phyloP scores from a whole-genome alignment of 306 rosid genomes.

The Begonia fuchsioides region DNA sequence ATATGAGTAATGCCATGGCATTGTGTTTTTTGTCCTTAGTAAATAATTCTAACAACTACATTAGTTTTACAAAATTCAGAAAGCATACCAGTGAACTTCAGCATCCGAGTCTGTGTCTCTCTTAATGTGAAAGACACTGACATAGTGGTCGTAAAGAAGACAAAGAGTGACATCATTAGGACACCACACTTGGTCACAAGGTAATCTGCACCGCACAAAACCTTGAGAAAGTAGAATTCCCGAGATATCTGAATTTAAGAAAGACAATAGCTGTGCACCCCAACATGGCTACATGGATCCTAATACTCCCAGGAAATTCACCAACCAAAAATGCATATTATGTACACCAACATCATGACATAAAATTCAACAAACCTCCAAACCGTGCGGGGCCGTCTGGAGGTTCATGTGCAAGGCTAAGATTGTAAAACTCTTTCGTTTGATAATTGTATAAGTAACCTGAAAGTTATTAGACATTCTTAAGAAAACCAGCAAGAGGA shows the following conservation, averaged over 20 bases:
- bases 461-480: conserved; percentile 15
- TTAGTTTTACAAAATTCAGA: conserved; percentile 1
- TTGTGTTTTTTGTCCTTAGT: no score
- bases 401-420: conserved; percentile 63
- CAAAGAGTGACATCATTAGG: conserved; percentile 97
- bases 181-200: conserved; percentile 95
- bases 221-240: background rate
- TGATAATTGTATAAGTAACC: conserved; percentile 89
- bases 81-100: conserved; percentile 82
- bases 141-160: conserved; percentile 97
- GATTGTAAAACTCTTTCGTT: conserved; percentile 84
- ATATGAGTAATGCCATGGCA: no score
- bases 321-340: no score
- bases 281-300: background rate
- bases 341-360: background rate
- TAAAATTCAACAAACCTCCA: conserved; percentile 63
- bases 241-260: background rate
- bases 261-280: background rate
- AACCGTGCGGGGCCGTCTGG: conserved; percentile 79
- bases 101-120: conserved; percentile 99
- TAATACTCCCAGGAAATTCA: no score
- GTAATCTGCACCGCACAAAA: conserved; percentile 48
- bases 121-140: conserved; percentile 95
- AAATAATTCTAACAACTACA: no score
- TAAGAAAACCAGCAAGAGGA: no score